Evolutionary conservation across 164 flowering plant genomes (phyloP), one percentile per base, ranked within the genome.

Genomic region (Stephania japonica): DNA sequence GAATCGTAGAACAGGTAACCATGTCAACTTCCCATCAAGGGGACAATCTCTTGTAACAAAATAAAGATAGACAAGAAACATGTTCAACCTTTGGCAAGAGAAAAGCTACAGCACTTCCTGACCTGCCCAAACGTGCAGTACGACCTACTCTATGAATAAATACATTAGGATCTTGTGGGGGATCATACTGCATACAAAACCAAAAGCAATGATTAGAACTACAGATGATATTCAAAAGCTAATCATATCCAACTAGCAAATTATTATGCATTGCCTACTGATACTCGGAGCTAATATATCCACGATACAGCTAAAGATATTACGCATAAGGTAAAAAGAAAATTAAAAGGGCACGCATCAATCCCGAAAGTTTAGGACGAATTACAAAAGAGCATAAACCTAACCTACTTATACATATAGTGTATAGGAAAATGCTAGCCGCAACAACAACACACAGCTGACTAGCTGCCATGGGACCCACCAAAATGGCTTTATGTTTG

Each of bases 121-220:
- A 78, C 78, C 89, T 88, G 26, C 99, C 98, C 88, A 95, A 76
- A 25, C 98, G 83, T 78, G 98, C 99, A 82, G 97, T 93, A 77
- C 98, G 85, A 6, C 99, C 99, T 69, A 90, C 99, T 85, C 98
- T 87, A 75, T 93, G 99, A 69, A 95, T 71, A 76, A 95, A 93
- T 49, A 90, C 92, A 80, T 87, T 88, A 75, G 98, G 94, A 81
- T 95, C 94, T 80, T 93, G 94, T 47, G 98, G 99, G 41, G 97
- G 94, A 72, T 95, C 99, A 87, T 90, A 95, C 99, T 93, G 91
- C 88, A 85, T 70, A 70, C 43, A 42, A 32, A 78, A 77, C 71
- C 64, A 59, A 59, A 59, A 76, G 19, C n/a, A 16, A 77, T n/a
- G 47, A 44, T 32, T 42, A 70, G 23, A 10, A 2, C 42, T 43